Conservation (phyloP, 495 filamentous ascomycete genomes). For the Rusavskia elegans region DNA sequence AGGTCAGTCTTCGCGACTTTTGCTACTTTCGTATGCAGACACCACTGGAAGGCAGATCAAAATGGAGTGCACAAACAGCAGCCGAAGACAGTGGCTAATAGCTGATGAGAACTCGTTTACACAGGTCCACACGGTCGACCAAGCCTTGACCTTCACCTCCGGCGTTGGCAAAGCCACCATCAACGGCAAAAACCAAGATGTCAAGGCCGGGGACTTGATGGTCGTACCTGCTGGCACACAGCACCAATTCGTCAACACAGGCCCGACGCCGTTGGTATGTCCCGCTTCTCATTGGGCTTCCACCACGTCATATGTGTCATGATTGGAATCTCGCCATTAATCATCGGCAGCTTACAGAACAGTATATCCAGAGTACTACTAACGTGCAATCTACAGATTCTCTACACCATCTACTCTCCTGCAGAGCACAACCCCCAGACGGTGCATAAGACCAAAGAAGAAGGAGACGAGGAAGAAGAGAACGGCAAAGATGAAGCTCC, state of each 20-base stretch:
- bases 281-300: neutral
- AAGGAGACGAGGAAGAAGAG: conserved; percentile 44
- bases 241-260: conserved; percentile 51
- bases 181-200: conserved; percentile 38
- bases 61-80: neutral
- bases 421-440: conserved; percentile 41
- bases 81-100: neutral
- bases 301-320: neutral
- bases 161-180: conserved; percentile 41
- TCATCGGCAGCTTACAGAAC: neutral
- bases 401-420: conserved; percentile 46
- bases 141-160: conserved; percentile 46
- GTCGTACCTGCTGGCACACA: conserved; percentile 49
- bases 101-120: neutral
- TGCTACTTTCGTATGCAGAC: neutral
- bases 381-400: conserved; percentile 24
- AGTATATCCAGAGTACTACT: neutral
- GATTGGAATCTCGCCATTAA: no score
- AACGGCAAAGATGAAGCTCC: conserved; percentile 44
- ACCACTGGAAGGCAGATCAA: neutral
- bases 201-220: conserved; percentile 43
- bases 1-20: conserved; percentile 21
- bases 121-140: conserved; percentile 39
- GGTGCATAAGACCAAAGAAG: conserved; percentile 45
- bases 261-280: conserved; percentile 8